Evolutionary conservation across 257 asterid species (phyloP), one percentile per base, ranked within the genome.

Genomic region (Linaria vulgaris): DNA sequence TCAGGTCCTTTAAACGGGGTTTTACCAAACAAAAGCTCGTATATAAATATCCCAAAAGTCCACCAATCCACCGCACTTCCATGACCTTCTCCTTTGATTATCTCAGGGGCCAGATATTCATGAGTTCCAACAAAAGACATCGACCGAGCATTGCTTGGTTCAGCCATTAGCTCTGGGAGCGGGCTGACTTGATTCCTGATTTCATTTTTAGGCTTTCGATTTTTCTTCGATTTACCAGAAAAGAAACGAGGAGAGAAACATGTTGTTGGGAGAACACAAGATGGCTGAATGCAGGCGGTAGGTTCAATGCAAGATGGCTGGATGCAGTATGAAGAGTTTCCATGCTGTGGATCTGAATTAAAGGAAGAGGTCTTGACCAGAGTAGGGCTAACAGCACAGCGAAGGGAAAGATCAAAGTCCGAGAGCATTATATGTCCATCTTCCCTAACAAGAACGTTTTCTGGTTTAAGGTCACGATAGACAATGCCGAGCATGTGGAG

Each of bases 31-130:
- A 83, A 54, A 37, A 83, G 80, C 72, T 83, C 87, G 19, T 83
- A 78, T 13, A 83, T 30, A 56, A 83, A 83, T 17, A 83, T 78
- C 59, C 90, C 89, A 14, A 80, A 83, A 12, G 89, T 83, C 89
- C 89, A 83, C 89, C 89, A 83, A 24, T 83, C 89, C 21, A 83
- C 90, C 0, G 86, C 86, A 46, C 90, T 83, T n/a, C 90, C 90
- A 37, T 83, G 90, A 9, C 90, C 90, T 66, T 83, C 90, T 0
- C 89, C 89, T 72, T 79, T 76, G 66, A 82, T 73, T 61, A 82
- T 82, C 64, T 82, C 85, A 0, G 88, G 88, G 9, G 85, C 88
- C 15, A 82, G 69, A 37, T 82, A 82, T 51, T 82, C 88, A 41
- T 82, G 85, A 13, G 88, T 79, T 19, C 89, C 89, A 5, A 83